These are phyloP conservation scores for Mortierella antarctica DNA, from an alignment of 192 early-diverging fungal species.

Conservation along the genomic window DNA sequence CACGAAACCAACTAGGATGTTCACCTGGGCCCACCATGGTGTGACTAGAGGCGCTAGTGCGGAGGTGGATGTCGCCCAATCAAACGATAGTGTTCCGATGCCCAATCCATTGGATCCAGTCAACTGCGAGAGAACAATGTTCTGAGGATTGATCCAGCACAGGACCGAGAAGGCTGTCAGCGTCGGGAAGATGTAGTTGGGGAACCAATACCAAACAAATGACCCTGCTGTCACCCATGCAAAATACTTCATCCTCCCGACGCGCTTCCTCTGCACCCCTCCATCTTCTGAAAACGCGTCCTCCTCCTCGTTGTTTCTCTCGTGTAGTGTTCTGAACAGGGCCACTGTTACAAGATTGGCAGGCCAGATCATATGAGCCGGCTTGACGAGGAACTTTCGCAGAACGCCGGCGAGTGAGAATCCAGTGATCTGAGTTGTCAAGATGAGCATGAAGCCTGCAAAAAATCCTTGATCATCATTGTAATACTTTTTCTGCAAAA, in stretches of 20 bases:
- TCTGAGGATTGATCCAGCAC: conserved; percentile 56
- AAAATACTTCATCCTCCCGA: conserved; percentile 43
- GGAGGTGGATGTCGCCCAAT: conserved; percentile 54
- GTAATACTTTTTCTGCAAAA: conserved; percentile 57
- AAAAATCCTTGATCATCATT: conserved; percentile 42
- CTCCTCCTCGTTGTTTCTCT: conserved; percentile 44
- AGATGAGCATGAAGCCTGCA: conserved; percentile 52
- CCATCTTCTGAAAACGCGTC: conserved; percentile 2
- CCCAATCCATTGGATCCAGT: conserved; percentile 54
- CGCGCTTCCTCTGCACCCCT: not conserved
- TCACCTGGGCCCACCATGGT: conserved; percentile 50
- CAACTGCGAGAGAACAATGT: conserved; percentile 46
- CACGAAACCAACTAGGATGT: conserved; percentile 56
- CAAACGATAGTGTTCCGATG: conserved; percentile 47
- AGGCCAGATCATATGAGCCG: conserved; percentile 73
- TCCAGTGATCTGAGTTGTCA: conserved; percentile 66
- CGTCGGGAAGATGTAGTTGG: conserved; percentile 58
- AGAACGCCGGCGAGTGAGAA: conserved; percentile 67
- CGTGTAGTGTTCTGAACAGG: conserved; percentile 49
- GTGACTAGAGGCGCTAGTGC: conserved; percentile 49
- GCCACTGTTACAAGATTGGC: conserved; percentile 59
- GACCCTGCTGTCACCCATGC: conserved; percentile 36
- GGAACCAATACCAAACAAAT: conserved; percentile 62
- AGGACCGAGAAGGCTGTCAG: conserved; percentile 56
- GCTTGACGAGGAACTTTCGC: conserved; percentile 66